These are phyloP conservation scores for Starmera caribaea DNA, from an alignment of 805 yeast genomes.

Conservation along the genomic window DNA sequence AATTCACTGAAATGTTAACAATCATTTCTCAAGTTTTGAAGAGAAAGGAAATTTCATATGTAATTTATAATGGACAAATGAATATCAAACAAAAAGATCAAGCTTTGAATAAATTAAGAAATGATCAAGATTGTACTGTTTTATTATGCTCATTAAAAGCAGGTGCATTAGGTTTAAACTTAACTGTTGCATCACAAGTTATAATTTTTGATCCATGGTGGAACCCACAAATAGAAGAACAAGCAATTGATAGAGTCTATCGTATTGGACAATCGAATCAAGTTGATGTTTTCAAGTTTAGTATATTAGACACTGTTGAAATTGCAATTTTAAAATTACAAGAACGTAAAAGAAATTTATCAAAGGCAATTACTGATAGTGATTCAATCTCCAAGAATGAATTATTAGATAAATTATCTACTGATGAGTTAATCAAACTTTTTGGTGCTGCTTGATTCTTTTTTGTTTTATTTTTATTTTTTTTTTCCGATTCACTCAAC, in stretches of 20 bases:
- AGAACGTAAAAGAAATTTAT: slow-evolving; percentile 64
- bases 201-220: slow-evolving; percentile 94
- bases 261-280: slow-evolving; percentile 73
- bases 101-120: slow-evolving; percentile 20
- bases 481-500: no score
- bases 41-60: slow-evolving; percentile 21
- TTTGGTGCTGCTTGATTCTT: background rate
- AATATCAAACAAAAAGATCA: slow-evolving; percentile 18
- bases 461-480: no score
- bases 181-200: slow-evolving; percentile 75
- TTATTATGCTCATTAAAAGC: slow-evolving; percentile 72
- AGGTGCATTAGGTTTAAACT: slow-evolving; percentile 87
- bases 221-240: slow-evolving; percentile 86
- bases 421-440: background rate
- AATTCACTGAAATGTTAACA: slow-evolving; percentile 27
- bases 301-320: slow-evolving; percentile 71
- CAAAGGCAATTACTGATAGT: slow-evolving; percentile 58
- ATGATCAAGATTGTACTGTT: slow-evolving; percentile 24
- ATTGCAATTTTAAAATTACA: slow-evolving; percentile 78
- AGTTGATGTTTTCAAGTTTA: slow-evolving; percentile 69
- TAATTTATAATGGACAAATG: slow-evolving; percentile 28
- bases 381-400: slow-evolving; percentile 33
- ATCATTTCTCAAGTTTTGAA: slow-evolving; percentile 20
- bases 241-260: slow-evolving; percentile 86
- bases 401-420: background rate